Conservation (phyloP, 805 yeast genomes). For the Clavispora asparagi region DNA sequence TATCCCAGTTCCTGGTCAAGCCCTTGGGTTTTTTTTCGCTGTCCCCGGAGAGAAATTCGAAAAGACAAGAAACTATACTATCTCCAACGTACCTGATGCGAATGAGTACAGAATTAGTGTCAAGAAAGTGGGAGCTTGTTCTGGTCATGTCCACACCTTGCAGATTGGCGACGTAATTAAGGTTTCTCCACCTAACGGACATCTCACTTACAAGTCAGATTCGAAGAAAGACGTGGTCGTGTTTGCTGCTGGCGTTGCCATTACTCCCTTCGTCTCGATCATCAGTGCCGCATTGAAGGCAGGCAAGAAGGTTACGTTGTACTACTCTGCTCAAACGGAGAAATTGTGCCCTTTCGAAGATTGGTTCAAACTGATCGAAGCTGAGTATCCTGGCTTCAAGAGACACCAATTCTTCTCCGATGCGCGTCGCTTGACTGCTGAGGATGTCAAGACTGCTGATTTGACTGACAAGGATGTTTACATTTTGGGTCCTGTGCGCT, state of each 20-base stretch:
- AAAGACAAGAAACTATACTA: conserved; percentile 55
- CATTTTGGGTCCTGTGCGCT: conserved; percentile 30
- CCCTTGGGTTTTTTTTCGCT: conserved; percentile 30
- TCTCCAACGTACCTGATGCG: conserved; percentile 34
- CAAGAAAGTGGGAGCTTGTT: conserved; percentile 48
- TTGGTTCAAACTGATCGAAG: conserved; percentile 15
- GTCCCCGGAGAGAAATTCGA: conserved; percentile 34
- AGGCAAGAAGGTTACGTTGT: conserved; percentile 27
- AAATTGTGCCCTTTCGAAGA: conserved; percentile 20
- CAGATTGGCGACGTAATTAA: conserved; percentile 44
- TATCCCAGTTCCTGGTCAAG: conserved; percentile 43
- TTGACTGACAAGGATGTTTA: conserved; percentile 20
- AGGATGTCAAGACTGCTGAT: conserved; percentile 19
- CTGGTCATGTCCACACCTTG: conserved; percentile 45
- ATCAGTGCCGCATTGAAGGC: conserved; percentile 33
- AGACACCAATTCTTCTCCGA: conserved; percentile 20
- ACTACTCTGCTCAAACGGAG: conserved; percentile 26
- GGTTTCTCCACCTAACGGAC: conserved; percentile 59
- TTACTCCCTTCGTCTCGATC: conserved; percentile 58
- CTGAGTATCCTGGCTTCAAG: conserved; percentile 11
- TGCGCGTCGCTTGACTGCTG: conserved; percentile 8
- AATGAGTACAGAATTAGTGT: conserved; percentile 57
- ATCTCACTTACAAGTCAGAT: conserved; percentile 31
- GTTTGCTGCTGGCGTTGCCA: conserved; percentile 62
- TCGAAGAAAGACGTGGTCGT: conserved; percentile 31